phyloP scores from a whole-genome alignment of 2,329 filamentous ascomycete genomes.

The Xylariaceae sp. region DNA sequence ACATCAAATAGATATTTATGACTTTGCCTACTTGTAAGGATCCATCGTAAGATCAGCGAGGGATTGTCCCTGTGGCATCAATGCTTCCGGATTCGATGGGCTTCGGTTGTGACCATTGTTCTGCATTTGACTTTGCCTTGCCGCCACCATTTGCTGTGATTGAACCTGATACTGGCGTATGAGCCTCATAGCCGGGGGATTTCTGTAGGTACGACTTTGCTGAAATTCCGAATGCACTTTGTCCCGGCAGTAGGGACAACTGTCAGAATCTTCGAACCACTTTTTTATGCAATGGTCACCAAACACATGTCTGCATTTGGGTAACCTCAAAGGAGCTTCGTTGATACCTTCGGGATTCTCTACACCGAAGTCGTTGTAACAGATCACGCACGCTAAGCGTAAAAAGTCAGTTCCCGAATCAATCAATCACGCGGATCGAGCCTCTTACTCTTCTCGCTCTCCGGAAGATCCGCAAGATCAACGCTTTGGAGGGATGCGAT shows the following conservation, averaged over 20 bases:
- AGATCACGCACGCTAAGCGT: constrained; percentile 57
- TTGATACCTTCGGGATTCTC: constrained; percentile 56
- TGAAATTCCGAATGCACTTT: constrained; percentile 53
- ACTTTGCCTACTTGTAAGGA: constrained; percentile 1
- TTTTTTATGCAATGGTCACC: constrained; percentile 64
- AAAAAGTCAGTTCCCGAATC: constrained; percentile 17
- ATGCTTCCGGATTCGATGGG: constrained; percentile 13
- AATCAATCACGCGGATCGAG: background rate
- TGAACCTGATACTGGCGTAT: constrained; percentile 27
- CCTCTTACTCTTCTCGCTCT: constrained; percentile 47
- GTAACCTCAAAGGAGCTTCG: constrained; percentile 56
- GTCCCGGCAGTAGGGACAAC: constrained; percentile 63
- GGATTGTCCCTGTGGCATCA: constrained; percentile 8
- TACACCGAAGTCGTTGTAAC: constrained; percentile 61
- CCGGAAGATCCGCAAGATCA: constrained; percentile 41
- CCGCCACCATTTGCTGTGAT: constrained; percentile 12
- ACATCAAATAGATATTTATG: background rate
- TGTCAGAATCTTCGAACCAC: constrained; percentile 62
- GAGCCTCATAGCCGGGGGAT: constrained; percentile 20
- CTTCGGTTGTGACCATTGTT: constrained; percentile 11
- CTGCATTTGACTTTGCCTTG: constrained; percentile 7
- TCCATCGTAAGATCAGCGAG: constrained; percentile 2
- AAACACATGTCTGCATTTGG: constrained; percentile 63
- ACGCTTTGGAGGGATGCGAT: constrained; percentile 48
- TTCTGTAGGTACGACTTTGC: constrained; percentile 4